Conservation (phyloP, 495 filamentous ascomycete genomes). For the Acidiella bohemica region DNA sequence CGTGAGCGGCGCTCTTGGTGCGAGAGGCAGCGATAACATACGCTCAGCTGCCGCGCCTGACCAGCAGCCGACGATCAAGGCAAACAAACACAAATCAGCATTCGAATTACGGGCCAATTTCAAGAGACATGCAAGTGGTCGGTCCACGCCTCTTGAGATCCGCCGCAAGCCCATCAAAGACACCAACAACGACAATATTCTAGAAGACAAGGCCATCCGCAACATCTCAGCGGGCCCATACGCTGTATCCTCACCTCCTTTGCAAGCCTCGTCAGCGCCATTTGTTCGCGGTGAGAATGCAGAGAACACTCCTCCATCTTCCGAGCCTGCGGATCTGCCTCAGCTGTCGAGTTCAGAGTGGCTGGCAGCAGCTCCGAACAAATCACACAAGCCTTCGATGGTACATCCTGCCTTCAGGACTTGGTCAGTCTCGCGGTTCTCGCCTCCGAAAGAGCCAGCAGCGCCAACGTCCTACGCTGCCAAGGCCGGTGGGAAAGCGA, state of each 20-base stretch:
- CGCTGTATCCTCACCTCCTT: too few relatives aligned
- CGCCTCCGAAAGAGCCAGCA: conserved; percentile 1
- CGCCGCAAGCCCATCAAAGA: conserved; percentile 7
- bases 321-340: conserved; percentile 2
- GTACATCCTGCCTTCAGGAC: conserved; percentile 5
- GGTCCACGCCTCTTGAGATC: conserved; percentile 9
- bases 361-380: conserved; percentile 10
- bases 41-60: too few relatives aligned
- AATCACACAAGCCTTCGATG: background rate
- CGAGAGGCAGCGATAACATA: too few relatives aligned
- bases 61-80: too few relatives aligned
- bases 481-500: conserved; percentile 7
- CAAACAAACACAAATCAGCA: conserved; percentile 18
- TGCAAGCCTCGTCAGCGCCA: background rate
- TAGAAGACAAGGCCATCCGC: conserved; percentile 18
- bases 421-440: conserved; percentile 5
- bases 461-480: background rate
- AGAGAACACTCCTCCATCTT: conserved; percentile 13
- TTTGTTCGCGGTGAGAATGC: conserved; percentile 1
- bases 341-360: conserved; percentile 16
- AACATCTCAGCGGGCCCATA: conserved; percentile 21
- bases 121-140: conserved; percentile 6
- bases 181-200: conserved; percentile 1
- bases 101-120: conserved; percentile 24
- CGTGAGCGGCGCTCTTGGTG: too few relatives aligned